phyloP scores from a whole-genome alignment of 129 eudicot species.

The Helichrysum umbraculigerum region DNA sequence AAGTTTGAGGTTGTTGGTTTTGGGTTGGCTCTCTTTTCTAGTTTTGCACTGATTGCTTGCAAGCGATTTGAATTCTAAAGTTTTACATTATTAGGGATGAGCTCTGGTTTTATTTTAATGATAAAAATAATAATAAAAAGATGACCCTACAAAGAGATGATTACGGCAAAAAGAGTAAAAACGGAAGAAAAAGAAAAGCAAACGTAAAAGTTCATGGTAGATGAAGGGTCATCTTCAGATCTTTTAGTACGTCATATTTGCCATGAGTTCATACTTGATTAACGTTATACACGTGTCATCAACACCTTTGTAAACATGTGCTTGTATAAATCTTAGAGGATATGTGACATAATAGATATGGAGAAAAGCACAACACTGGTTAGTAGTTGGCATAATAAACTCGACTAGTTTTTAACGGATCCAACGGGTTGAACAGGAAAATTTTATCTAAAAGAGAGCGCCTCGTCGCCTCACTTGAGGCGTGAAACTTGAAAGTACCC shows the following conservation, averaged over 20 bases:
- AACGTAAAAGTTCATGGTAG: background rate
- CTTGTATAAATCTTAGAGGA: background rate
- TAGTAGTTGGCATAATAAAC: background rate
- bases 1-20: background rate
- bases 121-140: no score
- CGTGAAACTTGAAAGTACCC: background rate
- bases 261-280: background rate
- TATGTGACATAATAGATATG: background rate
- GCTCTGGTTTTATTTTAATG: background rate
- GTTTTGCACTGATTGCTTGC: background rate
- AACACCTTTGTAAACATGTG: background rate
- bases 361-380: background rate
- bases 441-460: background rate
- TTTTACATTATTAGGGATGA: background rate
- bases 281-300: background rate
- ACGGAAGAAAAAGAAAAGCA: background rate
- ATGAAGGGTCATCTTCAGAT: background rate
- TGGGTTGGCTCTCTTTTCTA: background rate
- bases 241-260: background rate
- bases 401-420: background rate
- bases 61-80: background rate
- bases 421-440: background rate
- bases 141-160: background rate
- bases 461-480: background rate
- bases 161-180: background rate